Evolutionary conservation across 495 filamentous ascomycete genomes (phyloP).

Genomic region (Rusavskia elegans): DNA sequence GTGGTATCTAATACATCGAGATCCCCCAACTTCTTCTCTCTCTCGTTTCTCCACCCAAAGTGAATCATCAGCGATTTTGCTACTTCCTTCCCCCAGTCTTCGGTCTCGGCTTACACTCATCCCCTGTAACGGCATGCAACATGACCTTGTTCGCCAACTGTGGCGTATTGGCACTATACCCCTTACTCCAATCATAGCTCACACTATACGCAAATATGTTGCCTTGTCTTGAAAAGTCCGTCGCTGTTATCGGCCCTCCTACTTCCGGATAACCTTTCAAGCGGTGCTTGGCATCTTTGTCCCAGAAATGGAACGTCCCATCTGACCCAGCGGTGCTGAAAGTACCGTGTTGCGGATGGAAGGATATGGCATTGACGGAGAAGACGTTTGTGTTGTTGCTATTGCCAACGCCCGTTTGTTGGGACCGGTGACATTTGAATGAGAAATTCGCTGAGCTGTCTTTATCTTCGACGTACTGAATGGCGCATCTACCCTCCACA

Average conservation of each 20-base stretch:
- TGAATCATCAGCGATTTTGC: too few species aligned
- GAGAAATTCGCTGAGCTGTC: constrained; percentile 70
- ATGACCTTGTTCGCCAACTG: constrained; percentile 68
- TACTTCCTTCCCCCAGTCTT: constrained; percentile 44
- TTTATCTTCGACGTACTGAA: constrained; percentile 80
- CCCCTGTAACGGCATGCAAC: constrained; percentile 58
- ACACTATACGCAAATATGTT: constrained; percentile 80
- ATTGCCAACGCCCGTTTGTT: constrained; percentile 10
- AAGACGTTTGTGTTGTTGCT: constrained; percentile 64
- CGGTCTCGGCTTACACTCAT: constrained; percentile 70
- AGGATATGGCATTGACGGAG: constrained; percentile 76
- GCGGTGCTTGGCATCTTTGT: constrained; percentile 74
- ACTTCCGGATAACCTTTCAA: constrained; percentile 79
- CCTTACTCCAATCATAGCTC: constrained; percentile 93
- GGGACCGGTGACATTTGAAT: constrained; percentile 83
- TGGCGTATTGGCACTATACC: constrained; percentile 55
- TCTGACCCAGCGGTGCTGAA: constrained; percentile 84
- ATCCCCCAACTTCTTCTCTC: too few species aligned
- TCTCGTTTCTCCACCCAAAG: too few species aligned
- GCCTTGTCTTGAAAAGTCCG: constrained; percentile 60
- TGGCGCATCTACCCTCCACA: constrained; percentile 79
- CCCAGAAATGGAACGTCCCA: constrained; percentile 83
- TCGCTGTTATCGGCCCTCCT: constrained; percentile 63
- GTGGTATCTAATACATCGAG: too few species aligned
- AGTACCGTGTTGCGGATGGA: constrained; percentile 74